These are phyloP conservation scores for Posidonia australis DNA, from an alignment of 106 monocot genomes.

Conservation along the genomic window DNA sequence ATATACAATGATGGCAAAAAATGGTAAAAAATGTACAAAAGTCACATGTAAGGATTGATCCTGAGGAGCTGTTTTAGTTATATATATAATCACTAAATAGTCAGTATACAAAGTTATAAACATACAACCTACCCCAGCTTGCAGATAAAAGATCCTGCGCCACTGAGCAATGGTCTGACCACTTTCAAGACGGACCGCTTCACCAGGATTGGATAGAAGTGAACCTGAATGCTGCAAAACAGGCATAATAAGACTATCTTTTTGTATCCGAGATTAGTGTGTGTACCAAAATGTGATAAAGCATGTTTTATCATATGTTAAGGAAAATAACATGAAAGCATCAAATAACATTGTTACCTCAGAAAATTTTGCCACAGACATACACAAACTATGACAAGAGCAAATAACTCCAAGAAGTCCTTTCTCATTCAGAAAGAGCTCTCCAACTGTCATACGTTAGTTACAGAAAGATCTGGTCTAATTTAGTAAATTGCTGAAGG, in stretches of 20 bases:
- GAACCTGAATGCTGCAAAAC: constrained; percentile 83
- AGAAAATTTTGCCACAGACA: constrained; percentile 90
- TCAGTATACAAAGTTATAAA: background rate
- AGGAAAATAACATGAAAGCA: background rate
- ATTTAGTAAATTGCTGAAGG: no score
- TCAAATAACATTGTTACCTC: constrained; percentile 33
- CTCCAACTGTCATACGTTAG: constrained; percentile 50
- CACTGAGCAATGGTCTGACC: constrained; percentile 71
- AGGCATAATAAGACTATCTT: background rate
- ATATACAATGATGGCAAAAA: no score
- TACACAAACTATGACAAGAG: constrained; percentile 55
- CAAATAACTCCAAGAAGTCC: constrained; percentile 70
- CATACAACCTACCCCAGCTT: constrained; percentile 43
- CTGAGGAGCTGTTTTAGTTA: background rate
- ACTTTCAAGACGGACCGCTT: constrained; percentile 58
- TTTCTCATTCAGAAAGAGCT: constrained; percentile 56
- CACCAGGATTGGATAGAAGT: constrained; percentile 42
- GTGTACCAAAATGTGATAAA: background rate
- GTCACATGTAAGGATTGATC: no score
- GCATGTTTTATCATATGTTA: background rate
- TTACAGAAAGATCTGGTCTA: background rate
- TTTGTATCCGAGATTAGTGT: background rate
- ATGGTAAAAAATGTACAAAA: no score
- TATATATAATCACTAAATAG: background rate
- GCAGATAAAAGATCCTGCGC: constrained; percentile 32